Base-by-base conservation (phyloP, 176 grass and related monocot species). In the Rhynchospora breviuscula region DNA sequence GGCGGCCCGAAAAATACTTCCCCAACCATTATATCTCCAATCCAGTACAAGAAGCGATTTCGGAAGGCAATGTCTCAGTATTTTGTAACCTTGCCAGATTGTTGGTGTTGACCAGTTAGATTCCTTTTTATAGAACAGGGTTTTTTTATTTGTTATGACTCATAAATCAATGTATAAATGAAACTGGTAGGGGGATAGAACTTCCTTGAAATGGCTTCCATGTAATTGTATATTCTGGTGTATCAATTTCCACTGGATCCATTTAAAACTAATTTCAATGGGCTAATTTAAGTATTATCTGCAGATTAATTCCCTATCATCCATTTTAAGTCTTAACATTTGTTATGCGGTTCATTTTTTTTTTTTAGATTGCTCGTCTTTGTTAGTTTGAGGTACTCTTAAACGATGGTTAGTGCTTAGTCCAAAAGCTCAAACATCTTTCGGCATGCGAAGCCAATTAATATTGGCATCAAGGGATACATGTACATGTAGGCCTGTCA, bases 21-120 rank as follows among this genome's bases (percentile, higher is more conserved):
- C 1, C 95, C 95, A 22, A 98, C 95, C 8, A 85, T 98, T 18
- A 89, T 98, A 70, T 98, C 91, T 19, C 92, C 92, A 1, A 43
- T 90, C 53, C 90, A 93, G 79, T 98, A 98, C 68, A 98, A 95
- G 86, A 94, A 86, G 87, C 89, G 95, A 78, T 98, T 98, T 79
- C 84, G 95, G 86, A 98, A 95, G 75, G 95, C 95, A n/a, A 95
- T 98, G 92, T 91, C 91, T 9, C 83, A 78, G 70, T 98, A 98
- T 83, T 98, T 98, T 88, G 67, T 91, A 15, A 83, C 91, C 7
- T 69, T 95, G 59, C 92, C 92, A 3, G 85, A 91, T 54, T 81
- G 92, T 21, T 90, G 87, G 89, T 81, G 88, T 48, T 88, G 88
- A 58, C 91, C 63, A 81, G 81, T 8, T 79, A 12, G 10, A 63